A percentile compares a stretch with the other conserved stretches of the same genome.
Evolutionary conservation across 2,329 filamentous ascomycete genomes (phyloP).

Genomic region (Ophiocordyceps camponoti-floridani): DNA sequence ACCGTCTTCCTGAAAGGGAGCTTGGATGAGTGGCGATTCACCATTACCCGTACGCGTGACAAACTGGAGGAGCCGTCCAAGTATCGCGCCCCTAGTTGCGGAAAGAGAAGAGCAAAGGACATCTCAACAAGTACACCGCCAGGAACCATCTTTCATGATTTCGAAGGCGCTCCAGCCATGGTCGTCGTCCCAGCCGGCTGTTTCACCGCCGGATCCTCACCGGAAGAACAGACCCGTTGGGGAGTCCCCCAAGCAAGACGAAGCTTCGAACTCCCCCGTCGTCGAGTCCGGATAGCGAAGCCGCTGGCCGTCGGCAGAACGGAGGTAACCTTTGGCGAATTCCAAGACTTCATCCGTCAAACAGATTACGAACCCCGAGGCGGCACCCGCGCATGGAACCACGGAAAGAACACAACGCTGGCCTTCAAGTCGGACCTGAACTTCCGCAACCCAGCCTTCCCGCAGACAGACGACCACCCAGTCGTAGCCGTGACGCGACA

Average conservation of each 20-base stretch:
- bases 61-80: conserved; percentile 1
- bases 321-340: conserved; percentile 3
- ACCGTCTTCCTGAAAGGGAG: conserved; percentile 1
- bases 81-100: neutral
- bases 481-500: conserved; percentile 4
- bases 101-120: neutral
- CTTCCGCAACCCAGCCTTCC: conserved; percentile 3
- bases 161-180: conserved; percentile 1
- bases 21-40: conserved; percentile 3
- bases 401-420: neutral
- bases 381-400: conserved; percentile 4
- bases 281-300: conserved; percentile 2
- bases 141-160: conserved; percentile 3
- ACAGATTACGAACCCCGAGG: conserved; percentile 3
- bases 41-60: conserved; percentile 1
- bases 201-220: conserved; percentile 2
- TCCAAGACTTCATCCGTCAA: conserved; percentile 2
- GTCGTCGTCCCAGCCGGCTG: conserved; percentile 4
- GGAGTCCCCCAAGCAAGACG: conserved; percentile 1
- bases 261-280: conserved; percentile 2
- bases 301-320: conserved; percentile 3
- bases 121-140: neutral
- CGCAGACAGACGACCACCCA: conserved; percentile 2
- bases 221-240: conserved; percentile 1
- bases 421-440: conserved; percentile 3